These are phyloP conservation scores for Neolentinus lepideus DNA, from an alignment of 1,284 basidiomycete species.

Conservation along the genomic window DNA sequence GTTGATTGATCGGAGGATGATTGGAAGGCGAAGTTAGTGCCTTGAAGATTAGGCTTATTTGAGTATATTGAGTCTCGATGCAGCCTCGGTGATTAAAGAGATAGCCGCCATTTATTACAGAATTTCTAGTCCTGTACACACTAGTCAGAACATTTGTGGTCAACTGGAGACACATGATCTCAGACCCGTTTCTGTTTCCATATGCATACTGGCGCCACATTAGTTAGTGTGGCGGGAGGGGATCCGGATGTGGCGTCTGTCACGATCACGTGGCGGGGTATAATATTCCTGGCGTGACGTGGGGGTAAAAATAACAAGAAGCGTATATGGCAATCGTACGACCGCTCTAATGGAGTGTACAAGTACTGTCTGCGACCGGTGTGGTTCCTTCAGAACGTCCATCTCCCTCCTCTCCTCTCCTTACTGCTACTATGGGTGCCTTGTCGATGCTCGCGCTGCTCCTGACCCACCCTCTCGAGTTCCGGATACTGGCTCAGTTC, in stretches of 20 bases:
- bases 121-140: too few relatives aligned
- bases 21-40: neutral
- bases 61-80: too few relatives aligned
- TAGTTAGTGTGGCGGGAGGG: neutral
- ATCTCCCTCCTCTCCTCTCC: neutral
- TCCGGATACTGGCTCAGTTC: slow-evolving; percentile 74
- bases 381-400: neutral
- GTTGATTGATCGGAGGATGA: neutral
- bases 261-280: neutral
- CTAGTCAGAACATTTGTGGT: too few relatives aligned
- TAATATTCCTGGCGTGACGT: neutral
- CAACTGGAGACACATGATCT: too few relatives aligned
- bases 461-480: slow-evolving; percentile 73
- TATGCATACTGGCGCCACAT: neutral
- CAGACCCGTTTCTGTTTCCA: too few relatives aligned
- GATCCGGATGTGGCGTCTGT: neutral
- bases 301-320: neutral
- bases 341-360: neutral
- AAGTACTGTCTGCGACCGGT: neutral
- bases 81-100: too few relatives aligned
- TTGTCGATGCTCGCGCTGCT: slow-evolving; percentile 43
- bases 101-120: too few relatives aligned
- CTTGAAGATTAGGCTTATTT: too few relatives aligned
- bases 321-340: slow-evolving; percentile 1
- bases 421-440: slow-evolving; percentile 22